Evolutionary conservation across 2,329 filamentous ascomycete genomes (phyloP).

Genomic region (Exutisphaerella laricina): DNA sequence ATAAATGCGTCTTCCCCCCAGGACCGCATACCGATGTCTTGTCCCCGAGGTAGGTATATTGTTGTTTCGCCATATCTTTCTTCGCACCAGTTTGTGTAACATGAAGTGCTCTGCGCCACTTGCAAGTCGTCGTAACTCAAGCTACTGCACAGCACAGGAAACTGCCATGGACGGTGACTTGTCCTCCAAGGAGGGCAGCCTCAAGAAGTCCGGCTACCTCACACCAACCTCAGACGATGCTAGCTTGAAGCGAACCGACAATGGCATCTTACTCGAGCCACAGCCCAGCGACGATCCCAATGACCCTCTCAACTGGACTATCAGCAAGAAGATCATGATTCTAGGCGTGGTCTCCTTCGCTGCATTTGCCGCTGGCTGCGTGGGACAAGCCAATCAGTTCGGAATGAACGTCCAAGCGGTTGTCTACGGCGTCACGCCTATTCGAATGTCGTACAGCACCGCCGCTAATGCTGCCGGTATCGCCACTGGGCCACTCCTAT

Average conservation of each 20-base stretch:
- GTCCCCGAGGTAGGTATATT: too few species aligned
- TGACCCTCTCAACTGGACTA: constrained; percentile 25
- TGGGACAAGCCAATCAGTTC: neutral
- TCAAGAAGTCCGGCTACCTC: neutral
- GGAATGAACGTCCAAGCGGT: neutral
- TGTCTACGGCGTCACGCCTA: neutral
- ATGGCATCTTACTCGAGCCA: constrained; percentile 17
- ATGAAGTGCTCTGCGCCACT: too few species aligned
- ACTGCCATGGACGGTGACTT: neutral
- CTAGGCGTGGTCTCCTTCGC: constrained; percentile 33
- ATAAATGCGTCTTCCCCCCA: too few species aligned
- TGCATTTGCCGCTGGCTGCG: neutral
- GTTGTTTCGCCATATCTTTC: too few species aligned
- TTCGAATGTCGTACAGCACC: constrained; percentile 4
- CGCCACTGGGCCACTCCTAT: constrained; percentile 6
- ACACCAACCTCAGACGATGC: neutral
- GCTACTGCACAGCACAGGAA: constrained; percentile 1
- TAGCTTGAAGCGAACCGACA: neutral
- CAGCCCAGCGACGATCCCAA: constrained; percentile 18
- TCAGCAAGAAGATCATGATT: constrained; percentile 36
- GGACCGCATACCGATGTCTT: too few species aligned
- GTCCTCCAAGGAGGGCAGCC: constrained; percentile 1
- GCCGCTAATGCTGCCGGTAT: constrained; percentile 4
- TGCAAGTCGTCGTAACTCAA: too few species aligned
- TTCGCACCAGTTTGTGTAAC: too few species aligned